Evolutionary conservation across 2,329 filamentous ascomycete species (phyloP).

Genomic region (Bipolaris gigantea): DNA sequence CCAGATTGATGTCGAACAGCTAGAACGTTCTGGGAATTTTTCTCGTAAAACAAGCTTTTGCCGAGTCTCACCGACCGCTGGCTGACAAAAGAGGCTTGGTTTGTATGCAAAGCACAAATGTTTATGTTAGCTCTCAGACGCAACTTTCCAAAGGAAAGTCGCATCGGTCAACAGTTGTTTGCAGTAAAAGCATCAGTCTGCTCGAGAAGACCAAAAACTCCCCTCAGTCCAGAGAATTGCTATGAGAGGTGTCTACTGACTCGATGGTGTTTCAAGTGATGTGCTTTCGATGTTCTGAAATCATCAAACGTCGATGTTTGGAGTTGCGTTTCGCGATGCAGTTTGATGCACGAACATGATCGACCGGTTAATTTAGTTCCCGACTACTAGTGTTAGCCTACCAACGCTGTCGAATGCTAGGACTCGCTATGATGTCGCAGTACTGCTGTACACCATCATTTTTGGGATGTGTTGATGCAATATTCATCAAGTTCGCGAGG

Average conservation of each 20-base stretch:
- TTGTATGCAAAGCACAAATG: neutral
- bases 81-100: neutral
- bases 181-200: neutral
- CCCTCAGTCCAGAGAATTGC: neutral
- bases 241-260: neutral
- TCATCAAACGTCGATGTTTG: conserved; percentile 36
- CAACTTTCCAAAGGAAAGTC: neutral
- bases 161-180: neutral
- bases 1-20: neutral
- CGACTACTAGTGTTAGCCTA: conserved; percentile 9
- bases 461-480: too few relatives aligned
- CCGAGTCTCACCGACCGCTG: neutral
- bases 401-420: neutral
- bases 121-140: neutral
- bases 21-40: neutral
- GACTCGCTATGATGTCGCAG: neutral
- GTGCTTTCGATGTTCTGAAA: conserved; percentile 6
- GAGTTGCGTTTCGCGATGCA: conserved; percentile 28
- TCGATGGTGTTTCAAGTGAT: neutral
- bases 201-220: neutral
- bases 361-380: conserved; percentile 4
- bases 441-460: neutral
- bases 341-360: conserved; percentile 13
- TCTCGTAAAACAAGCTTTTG: neutral
- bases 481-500: too few relatives aligned